Conservation (phyloP, 192 early-diverging fungal genomes). For the Polychytrium aggregatum region DNA sequence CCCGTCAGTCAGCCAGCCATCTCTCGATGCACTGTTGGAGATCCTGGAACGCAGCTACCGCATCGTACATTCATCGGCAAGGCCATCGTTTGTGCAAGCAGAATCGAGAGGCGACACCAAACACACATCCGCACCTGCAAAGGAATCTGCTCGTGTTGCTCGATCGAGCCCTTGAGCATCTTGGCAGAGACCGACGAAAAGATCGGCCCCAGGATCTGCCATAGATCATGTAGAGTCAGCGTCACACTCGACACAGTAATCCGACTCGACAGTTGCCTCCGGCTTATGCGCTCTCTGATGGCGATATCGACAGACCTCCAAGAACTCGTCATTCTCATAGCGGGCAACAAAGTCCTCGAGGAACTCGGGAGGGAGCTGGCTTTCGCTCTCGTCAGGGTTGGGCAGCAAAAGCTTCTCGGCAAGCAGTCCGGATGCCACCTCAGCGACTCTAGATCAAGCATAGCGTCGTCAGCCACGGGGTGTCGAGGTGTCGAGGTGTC, state of each 20-base stretch:
- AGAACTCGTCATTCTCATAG: slow-evolving; percentile 48
- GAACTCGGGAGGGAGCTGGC: slow-evolving; percentile 50
- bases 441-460: too few species aligned
- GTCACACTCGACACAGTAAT: too few species aligned
- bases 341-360: slow-evolving; percentile 42
- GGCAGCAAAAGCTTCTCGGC: slow-evolving; percentile 36
- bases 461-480: too few species aligned
- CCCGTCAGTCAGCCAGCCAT: too few species aligned
- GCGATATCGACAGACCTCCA: not conserved
- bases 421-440: slow-evolving; percentile 22
- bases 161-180: slow-evolving; percentile 30
- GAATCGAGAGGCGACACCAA: not conserved
- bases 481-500: too few species aligned
- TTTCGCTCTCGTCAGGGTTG: slow-evolving; percentile 43
- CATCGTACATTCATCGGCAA: too few species aligned
- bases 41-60: too few species aligned
- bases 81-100: too few species aligned
- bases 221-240: too few species aligned
- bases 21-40: too few species aligned
- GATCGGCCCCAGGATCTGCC: slow-evolving; percentile 43
- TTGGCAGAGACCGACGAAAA: slow-evolving; percentile 34
- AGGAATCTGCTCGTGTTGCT: slow-evolving; percentile 35
- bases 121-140: slow-evolving; percentile 33
- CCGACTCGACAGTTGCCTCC: not conserved
- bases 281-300: not conserved